phyloP scores from a whole-genome alignment of 1,139 yeast genomes.

The Protomyces lactucae-debilis region DNA sequence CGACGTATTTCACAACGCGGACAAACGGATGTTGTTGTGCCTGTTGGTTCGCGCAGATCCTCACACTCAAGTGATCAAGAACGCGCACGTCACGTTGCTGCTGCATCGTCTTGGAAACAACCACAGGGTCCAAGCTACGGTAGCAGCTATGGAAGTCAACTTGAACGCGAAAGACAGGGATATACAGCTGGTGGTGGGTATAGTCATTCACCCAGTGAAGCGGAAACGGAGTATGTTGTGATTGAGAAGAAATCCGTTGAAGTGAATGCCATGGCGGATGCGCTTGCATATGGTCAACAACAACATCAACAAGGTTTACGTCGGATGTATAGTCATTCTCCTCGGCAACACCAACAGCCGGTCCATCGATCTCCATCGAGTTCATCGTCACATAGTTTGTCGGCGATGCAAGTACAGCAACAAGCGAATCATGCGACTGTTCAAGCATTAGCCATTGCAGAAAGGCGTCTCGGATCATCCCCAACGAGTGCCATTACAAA shows the following conservation, averaged over 20 bases:
- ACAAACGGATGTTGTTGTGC: not conserved
- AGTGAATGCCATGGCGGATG: slow-evolving; percentile 92
- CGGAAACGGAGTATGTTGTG: slow-evolving; percentile 67
- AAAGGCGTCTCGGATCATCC: slow-evolving; percentile 46
- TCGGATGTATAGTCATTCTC: slow-evolving; percentile 44
- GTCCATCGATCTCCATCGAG: slow-evolving; percentile 72
- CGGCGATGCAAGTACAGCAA: not conserved
- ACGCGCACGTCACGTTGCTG: not conserved
- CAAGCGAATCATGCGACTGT: slow-evolving; percentile 13
- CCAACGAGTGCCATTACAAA: slow-evolving; percentile 86
- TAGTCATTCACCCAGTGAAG: not conserved
- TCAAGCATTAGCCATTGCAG: slow-evolving; percentile 17
- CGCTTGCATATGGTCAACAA: slow-evolving; percentile 36
- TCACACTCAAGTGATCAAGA: not conserved
- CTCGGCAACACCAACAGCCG: slow-evolving; percentile 38
- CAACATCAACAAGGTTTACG: slow-evolving; percentile 1
- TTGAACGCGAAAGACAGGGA: not conserved
- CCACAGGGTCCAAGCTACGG: not conserved
- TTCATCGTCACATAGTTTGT: slow-evolving; percentile 33
- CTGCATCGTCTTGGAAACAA: not conserved
- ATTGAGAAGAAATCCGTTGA: slow-evolving; percentile 93
- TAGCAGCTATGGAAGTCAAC: not conserved
- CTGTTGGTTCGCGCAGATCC: not conserved
- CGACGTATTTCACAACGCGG: slow-evolving; percentile 5
- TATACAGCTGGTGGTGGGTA: not conserved